phyloP scores from a whole-genome alignment of 164 flowering plant species.

The Umbilicus rupestris region DNA sequence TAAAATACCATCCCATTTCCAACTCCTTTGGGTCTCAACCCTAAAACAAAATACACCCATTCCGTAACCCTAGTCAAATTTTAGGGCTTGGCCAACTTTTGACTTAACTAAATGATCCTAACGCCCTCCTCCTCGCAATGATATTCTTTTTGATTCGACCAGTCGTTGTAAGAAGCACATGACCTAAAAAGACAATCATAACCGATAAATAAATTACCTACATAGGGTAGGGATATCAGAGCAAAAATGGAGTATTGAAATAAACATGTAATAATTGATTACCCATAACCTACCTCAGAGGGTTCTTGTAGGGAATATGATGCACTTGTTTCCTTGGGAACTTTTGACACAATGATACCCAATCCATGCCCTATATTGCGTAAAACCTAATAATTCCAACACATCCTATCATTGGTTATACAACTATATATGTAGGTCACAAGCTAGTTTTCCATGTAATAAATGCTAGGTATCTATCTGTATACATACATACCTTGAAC shows the following conservation, averaged over 20 bases:
- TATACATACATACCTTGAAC: neutral
- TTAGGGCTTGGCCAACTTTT: neutral
- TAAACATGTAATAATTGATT: neutral
- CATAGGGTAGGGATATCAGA: neutral
- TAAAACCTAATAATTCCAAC: neutral
- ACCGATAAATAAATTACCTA: neutral
- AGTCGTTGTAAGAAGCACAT: conserved; percentile 2
- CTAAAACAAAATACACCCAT: neutral
- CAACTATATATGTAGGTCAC: neutral
- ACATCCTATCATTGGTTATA: neutral
- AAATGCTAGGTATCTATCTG: neutral
- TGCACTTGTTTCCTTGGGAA: conserved; percentile 10
- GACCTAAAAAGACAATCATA: conserved; percentile 4
- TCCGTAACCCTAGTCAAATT: neutral
- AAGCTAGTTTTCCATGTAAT: neutral
- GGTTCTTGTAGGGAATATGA: conserved; percentile 10
- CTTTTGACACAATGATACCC: conserved; percentile 6
- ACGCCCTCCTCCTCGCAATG: neutral
- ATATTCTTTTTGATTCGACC: conserved; percentile 7
- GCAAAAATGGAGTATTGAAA: neutral
- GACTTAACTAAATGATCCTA: neutral
- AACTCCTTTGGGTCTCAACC: neutral
- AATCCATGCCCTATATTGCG: conserved; percentile 5
- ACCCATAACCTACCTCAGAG: conserved; percentile 6
- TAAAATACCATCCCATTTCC: neutral